Percentiles rank a stretch among this genome's conserved stretches.
Conservation (phyloP, 2,329 filamentous ascomycete genomes). For the Venturia nashicola region DNA sequence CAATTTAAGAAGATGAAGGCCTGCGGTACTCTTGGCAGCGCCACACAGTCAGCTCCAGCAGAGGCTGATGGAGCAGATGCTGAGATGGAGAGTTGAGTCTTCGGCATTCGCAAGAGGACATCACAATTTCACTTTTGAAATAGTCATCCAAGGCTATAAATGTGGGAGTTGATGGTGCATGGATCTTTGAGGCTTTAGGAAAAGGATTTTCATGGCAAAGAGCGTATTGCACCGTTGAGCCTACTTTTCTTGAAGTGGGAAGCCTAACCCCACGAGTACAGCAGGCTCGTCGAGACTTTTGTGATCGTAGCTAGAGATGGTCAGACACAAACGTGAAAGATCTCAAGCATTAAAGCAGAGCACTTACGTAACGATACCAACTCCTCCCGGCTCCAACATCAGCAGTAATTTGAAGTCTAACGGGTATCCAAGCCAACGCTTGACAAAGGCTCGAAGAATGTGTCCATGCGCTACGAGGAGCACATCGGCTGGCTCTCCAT, state of each 20-base stretch:
- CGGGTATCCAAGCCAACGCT: conserved; percentile 32
- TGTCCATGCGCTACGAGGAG: conserved; percentile 29
- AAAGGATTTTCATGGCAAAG: background rate
- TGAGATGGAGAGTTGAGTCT: background rate
- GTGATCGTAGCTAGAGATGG: conserved; percentile 21
- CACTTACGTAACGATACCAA: conserved; percentile 7
- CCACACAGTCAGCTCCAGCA: background rate
- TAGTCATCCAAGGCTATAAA: background rate
- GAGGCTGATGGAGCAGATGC: background rate
- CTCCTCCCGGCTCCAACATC: conserved; percentile 11
- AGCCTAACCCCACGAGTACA: conserved; percentile 24
- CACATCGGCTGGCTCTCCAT: conserved; percentile 27
- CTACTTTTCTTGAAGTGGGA: conserved; percentile 4
- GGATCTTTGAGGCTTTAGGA: background rate
- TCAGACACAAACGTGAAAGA: background rate
- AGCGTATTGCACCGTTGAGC: background rate
- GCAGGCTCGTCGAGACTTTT: conserved; percentile 28
- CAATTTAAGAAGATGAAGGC: conserved; percentile 13
- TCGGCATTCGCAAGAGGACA: too few relatives aligned
- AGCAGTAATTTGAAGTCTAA: conserved; percentile 29
- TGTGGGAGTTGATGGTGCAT: background rate
- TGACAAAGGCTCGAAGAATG: conserved; percentile 34
- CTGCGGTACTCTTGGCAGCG: too few relatives aligned
- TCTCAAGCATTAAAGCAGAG: background rate
- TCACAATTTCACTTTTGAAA: background rate